A percentile compares a stretch with the other conserved stretches of the same genome.
Evolutionary conservation across 768 basidiomycete species (phyloP).

Genomic region (Kwoniella heveanensis): DNA sequence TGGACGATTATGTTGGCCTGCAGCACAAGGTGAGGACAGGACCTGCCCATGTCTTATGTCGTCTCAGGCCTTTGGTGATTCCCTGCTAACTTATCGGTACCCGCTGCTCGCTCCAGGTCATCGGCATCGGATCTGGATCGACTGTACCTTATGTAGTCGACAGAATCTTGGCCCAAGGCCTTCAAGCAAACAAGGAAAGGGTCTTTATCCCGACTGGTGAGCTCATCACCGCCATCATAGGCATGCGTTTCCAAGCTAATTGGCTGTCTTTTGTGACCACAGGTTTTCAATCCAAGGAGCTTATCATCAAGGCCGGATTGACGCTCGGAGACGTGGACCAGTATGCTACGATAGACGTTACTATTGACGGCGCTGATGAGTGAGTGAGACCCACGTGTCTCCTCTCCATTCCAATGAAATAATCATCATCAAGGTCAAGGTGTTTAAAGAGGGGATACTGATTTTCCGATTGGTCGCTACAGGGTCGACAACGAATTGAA

Average conservation of each 20-base stretch:
- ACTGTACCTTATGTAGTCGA: slow-evolving; percentile 98
- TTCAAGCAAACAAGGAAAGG: slow-evolving; percentile 71
- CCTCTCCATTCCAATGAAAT: too few species aligned
- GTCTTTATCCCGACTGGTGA: slow-evolving; percentile 86
- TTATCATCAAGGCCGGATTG: slow-evolving; percentile 79
- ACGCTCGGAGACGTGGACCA: slow-evolving; percentile 85
- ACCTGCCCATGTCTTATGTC: not conserved
- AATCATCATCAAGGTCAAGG: too few species aligned
- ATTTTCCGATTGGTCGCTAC: slow-evolving; percentile 2
- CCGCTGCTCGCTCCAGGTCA: slow-evolving; percentile 52
- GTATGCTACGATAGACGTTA: slow-evolving; percentile 88
- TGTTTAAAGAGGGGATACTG: too few species aligned
- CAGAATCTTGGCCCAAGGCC: slow-evolving; percentile 81
- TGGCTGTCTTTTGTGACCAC: slow-evolving; percentile 7
- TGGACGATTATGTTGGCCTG: slow-evolving; percentile 80
- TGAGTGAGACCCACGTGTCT: slow-evolving; percentile 57
- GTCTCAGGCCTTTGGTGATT: too few species aligned
- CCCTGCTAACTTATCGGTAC: too few species aligned
- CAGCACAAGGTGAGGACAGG: slow-evolving; percentile 79
- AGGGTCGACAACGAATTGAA: slow-evolving; percentile 86
- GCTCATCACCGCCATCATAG: too few species aligned
- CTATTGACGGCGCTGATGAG: slow-evolving; percentile 97
- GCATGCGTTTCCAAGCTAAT: too few species aligned
- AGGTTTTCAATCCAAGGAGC: slow-evolving; percentile 94
- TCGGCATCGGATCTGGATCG: slow-evolving; percentile 60